Conservation (phyloP, 352 stramenopile genomes). For the Pythium folliculosum region DNA sequence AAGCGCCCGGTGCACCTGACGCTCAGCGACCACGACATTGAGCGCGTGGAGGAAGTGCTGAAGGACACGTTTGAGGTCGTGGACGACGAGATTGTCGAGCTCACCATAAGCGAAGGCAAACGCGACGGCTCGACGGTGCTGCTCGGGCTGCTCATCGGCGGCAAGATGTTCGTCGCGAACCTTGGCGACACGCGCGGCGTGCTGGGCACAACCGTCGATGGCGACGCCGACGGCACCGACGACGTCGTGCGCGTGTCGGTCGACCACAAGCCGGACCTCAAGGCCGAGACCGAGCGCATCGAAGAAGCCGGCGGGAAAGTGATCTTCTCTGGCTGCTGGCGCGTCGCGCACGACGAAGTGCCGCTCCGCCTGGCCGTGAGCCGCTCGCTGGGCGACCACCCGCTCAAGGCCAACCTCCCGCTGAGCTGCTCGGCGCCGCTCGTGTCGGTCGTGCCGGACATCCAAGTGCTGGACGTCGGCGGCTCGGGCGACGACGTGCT, state of each 20-base stretch:
- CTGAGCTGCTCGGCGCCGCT: slow-evolving; percentile 60
- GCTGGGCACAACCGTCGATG: slow-evolving; percentile 30
- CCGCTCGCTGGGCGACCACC: slow-evolving; percentile 77
- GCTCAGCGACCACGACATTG: slow-evolving; percentile 50
- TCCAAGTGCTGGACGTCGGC: slow-evolving; percentile 65
- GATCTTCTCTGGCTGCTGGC: slow-evolving; percentile 82
- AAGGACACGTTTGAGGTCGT: slow-evolving; percentile 58
- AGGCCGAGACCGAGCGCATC: slow-evolving; percentile 61
- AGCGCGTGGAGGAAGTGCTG: slow-evolving; percentile 50
- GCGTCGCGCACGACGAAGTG: slow-evolving; percentile 76
- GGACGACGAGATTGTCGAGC: slow-evolving; percentile 72
- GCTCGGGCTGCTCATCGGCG: slow-evolving; percentile 62
- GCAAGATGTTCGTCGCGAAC: slow-evolving; percentile 82
- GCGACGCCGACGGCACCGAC: slow-evolving; percentile 25
- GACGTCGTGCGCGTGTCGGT: slow-evolving; percentile 65
- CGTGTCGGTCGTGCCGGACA: slow-evolving; percentile 72
- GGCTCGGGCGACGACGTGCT: slow-evolving; percentile 53
- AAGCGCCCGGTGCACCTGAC: slow-evolving; percentile 33
- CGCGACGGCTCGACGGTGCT: slow-evolving; percentile 77
- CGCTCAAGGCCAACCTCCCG: slow-evolving; percentile 68
- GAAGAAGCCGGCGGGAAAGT: slow-evolving; percentile 72
- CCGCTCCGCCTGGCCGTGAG: slow-evolving; percentile 75
- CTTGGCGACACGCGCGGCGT: slow-evolving; percentile 76
- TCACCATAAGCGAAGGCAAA: slow-evolving; percentile 68
- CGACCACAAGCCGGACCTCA: slow-evolving; percentile 77